A percentile compares a stretch with the other conserved stretches of the same genome.
Conservation (phyloP, 345 rosid species). For the Geranium rotundifolium region DNA sequence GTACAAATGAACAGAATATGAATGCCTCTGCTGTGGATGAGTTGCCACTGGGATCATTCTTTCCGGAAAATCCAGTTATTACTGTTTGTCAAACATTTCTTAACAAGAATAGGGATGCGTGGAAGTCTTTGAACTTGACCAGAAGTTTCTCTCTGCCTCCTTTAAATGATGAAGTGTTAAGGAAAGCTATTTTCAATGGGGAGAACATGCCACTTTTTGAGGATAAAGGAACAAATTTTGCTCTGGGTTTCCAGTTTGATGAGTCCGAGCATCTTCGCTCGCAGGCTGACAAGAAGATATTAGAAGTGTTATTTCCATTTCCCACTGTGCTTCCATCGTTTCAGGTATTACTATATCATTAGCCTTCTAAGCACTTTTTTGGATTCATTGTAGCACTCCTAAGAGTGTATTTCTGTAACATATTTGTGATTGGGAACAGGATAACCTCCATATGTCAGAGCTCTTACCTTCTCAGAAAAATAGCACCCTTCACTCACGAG, state of each 20-base stretch:
- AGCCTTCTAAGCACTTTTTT: conserved; percentile 10
- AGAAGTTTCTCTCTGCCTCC: conserved; percentile 56
- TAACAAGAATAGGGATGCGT: conserved; percentile 33
- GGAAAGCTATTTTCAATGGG: conserved; percentile 51
- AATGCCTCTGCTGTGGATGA: conserved; percentile 17
- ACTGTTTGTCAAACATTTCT: conserved; percentile 50
- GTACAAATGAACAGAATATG: conserved; percentile 13
- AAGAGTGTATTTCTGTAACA: conserved; percentile 6
- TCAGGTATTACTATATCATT: conserved; percentile 38
- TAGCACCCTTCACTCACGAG: conserved; percentile 76
- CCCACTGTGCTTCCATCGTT: conserved; percentile 86
- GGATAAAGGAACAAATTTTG: conserved; percentile 53
- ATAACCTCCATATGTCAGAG: conserved; percentile 47
- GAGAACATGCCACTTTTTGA: conserved; percentile 21
- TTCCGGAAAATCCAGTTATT: conserved; percentile 69
- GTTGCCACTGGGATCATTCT: conserved; percentile 30
- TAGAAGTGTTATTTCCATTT: conserved; percentile 78
- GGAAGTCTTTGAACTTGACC: conserved; percentile 50
- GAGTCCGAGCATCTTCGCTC: conserved; percentile 46
- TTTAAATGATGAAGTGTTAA: conserved; percentile 55
- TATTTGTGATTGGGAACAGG: conserved; percentile 36
- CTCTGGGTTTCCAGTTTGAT: conserved; percentile 65
- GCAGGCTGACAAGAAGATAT: conserved; percentile 38
- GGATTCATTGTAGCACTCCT: not conserved
- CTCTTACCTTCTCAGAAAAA: conserved; percentile 78